These are phyloP conservation scores for Phytopythium montanum DNA, from an alignment of 352 stramenopile genomes.

Conservation along the genomic window DNA sequence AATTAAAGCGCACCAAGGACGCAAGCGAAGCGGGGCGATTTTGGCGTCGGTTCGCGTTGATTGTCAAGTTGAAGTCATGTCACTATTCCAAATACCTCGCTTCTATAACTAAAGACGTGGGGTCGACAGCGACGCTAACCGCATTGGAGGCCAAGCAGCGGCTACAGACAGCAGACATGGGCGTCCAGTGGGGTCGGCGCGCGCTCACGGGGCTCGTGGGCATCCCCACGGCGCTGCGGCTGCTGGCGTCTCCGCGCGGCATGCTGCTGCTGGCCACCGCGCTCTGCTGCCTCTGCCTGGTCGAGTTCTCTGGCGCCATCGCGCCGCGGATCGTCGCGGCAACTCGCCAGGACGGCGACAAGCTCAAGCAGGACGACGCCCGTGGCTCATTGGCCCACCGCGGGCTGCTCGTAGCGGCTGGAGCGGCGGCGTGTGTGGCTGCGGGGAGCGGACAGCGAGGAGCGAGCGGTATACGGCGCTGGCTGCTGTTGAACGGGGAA, in stretches of 20 bases:
- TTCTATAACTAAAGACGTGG: not conserved
- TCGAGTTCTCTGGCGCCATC: constrained; percentile 57
- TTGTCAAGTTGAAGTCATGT: not conserved
- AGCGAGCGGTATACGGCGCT: not conserved
- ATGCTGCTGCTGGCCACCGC: constrained; percentile 46
- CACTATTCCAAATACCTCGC: not conserved
- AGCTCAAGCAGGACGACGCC: not conserved
- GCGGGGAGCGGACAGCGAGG: constrained; percentile 32
- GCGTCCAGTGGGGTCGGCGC: constrained; percentile 56
- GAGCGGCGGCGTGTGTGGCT: constrained; percentile 23
- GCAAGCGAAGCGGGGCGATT: too few species aligned
- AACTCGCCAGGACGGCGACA: constrained; percentile 2
- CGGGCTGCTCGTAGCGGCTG: constrained; percentile 23
- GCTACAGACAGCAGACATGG: constrained; percentile 6
- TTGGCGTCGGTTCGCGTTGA: too few species aligned
- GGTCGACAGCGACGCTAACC: not conserved
- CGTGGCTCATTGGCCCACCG: constrained; percentile 9
- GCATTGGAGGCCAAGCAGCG: not conserved
- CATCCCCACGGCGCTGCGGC: constrained; percentile 48
- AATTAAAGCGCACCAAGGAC: too few species aligned
- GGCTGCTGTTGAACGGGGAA: constrained; percentile 1
- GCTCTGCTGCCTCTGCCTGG: constrained; percentile 47
- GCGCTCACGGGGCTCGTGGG: constrained; percentile 53
- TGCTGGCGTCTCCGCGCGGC: constrained; percentile 44
- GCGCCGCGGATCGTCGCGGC: constrained; percentile 32